These are phyloP conservation scores for Cercophora newfieldiana DNA, from an alignment of 495 filamentous ascomycete genomes.

Conservation along the genomic window DNA sequence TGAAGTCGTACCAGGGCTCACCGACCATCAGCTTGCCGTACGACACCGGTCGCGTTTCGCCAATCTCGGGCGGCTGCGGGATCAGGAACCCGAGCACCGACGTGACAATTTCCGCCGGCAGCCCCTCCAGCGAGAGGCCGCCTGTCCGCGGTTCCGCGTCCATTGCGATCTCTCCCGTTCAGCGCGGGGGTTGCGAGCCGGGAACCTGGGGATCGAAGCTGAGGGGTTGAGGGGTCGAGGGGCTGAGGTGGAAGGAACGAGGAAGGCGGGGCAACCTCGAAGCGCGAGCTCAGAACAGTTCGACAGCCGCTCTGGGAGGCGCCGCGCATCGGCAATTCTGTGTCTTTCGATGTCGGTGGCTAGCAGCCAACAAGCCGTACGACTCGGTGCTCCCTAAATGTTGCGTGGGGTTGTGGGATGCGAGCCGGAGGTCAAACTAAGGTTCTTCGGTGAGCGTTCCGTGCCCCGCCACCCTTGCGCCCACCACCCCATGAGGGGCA, in stretches of 20 bases:
- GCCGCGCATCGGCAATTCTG: too few species aligned
- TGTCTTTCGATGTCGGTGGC: too few species aligned
- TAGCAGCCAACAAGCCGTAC: too few species aligned
- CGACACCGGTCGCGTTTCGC: conserved; percentile 33
- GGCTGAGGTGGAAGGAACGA: neutral
- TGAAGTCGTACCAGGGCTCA: conserved; percentile 38
- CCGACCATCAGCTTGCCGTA: conserved; percentile 31
- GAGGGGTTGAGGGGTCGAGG: neutral
- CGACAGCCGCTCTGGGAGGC: too few species aligned
- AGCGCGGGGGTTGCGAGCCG: neutral
- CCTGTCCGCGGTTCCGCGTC: neutral
- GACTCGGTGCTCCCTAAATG: too few species aligned
- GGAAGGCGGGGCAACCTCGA: too few species aligned
- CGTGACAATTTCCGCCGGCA: conserved; percentile 31
- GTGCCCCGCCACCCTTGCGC: too few species aligned
- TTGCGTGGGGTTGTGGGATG: too few species aligned
- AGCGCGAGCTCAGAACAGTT: too few species aligned
- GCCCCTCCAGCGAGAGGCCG: conserved; percentile 11
- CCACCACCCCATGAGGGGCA: too few species aligned
- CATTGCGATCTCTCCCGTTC: neutral
- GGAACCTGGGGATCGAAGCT: neutral
- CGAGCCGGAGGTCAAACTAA: too few species aligned
- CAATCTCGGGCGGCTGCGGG: conserved; percentile 30
- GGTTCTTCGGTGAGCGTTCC: too few species aligned
- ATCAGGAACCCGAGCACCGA: conserved; percentile 28